These are phyloP conservation scores for Salix viminalis DNA, from an alignment of 345 rosid species.

Conservation along the genomic window DNA sequence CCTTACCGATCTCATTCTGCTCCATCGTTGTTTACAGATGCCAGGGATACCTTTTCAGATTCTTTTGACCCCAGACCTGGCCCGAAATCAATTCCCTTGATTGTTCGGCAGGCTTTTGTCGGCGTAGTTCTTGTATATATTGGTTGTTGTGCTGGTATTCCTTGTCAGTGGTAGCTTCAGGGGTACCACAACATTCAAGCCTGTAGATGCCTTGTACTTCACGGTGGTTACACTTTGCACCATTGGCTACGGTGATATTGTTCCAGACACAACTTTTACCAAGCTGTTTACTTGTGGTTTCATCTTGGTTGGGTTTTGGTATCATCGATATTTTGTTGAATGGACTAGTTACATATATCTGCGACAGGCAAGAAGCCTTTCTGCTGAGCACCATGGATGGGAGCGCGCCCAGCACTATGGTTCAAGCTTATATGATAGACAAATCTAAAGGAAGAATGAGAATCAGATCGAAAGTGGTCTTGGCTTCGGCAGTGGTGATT, in stretches of 20 bases:
- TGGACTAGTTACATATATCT: slow-evolving; percentile 58
- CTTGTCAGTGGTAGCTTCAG: slow-evolving; percentile 34
- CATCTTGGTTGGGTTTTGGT: slow-evolving; percentile 60
- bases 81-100: slow-evolving; percentile 32
- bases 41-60: slow-evolving; percentile 21
- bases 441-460: slow-evolving; percentile 63
- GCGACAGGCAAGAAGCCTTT: slow-evolving; percentile 55
- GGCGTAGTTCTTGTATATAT: slow-evolving; percentile 42
- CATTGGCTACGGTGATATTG: slow-evolving; percentile 65
- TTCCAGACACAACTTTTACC: slow-evolving; percentile 51
- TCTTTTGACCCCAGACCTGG: slow-evolving; percentile 22
- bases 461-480: slow-evolving; percentile 47
- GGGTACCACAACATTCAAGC: slow-evolving; percentile 37
- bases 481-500: slow-evolving; percentile 47
- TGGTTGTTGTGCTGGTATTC: slow-evolving; percentile 32
- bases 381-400: slow-evolving; percentile 52
- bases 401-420: slow-evolving; percentile 42
- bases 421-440: slow-evolving; percentile 48
- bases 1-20: slow-evolving; percentile 50
- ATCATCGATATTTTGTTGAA: slow-evolving; percentile 54
- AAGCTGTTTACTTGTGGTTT: slow-evolving; percentile 55
- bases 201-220: slow-evolving; percentile 62
- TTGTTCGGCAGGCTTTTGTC: slow-evolving; percentile 51
- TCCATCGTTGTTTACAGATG: slow-evolving; percentile 47
- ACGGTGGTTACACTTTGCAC: slow-evolving; percentile 64